phyloP scores from a whole-genome alignment of 495 filamentous ascomycete genomes.

The Penicillium lividum region DNA sequence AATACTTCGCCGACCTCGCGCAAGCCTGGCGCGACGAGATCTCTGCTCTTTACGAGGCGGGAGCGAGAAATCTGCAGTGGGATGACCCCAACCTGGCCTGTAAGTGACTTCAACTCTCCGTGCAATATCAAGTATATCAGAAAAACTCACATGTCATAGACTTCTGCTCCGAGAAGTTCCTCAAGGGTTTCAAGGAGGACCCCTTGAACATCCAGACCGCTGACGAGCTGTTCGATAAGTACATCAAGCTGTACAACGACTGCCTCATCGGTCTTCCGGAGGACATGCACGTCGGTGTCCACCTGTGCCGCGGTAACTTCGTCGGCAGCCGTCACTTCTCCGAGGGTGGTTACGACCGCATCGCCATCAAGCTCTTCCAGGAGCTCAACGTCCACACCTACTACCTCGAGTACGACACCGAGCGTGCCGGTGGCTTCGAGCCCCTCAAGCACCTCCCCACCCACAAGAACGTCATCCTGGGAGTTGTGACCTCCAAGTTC shows the following conservation, averaged over 20 bases:
- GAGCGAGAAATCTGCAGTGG: conserved; percentile 70
- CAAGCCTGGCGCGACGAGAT: conserved; percentile 70
- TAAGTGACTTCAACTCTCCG: conserved; percentile 34
- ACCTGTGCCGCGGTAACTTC: conserved; percentile 82
- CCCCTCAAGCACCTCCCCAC: conserved; percentile 70
- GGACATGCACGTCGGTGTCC: conserved; percentile 76
- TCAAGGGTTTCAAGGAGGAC: conserved; percentile 63
- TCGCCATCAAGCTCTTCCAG: conserved; percentile 77
- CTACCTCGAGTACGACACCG: conserved; percentile 83
- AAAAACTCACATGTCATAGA: conserved; percentile 41
- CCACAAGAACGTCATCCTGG: conserved; percentile 74
- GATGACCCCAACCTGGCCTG: conserved; percentile 78
- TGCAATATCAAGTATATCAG: too few relatives aligned
- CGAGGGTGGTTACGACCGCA: conserved; percentile 77
- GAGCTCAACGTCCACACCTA: conserved; percentile 75
- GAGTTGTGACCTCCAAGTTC: conserved; percentile 74
- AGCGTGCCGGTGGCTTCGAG: conserved; percentile 74
- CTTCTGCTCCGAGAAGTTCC: conserved; percentile 78
- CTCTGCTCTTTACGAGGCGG: conserved; percentile 66
- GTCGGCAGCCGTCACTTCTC: conserved; percentile 75
- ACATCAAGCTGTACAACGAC: conserved; percentile 77
- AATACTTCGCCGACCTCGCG: conserved; percentile 75
- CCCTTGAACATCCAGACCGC: conserved; percentile 55
- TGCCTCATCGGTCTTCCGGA: conserved; percentile 60
- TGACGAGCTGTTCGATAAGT: conserved; percentile 69